A percentile compares a stretch with the other conserved stretches of the same genome.
phyloP scores from a whole-genome alignment of 768 basidiomycete genomes.

The Strobilomyces echinocephalus region DNA sequence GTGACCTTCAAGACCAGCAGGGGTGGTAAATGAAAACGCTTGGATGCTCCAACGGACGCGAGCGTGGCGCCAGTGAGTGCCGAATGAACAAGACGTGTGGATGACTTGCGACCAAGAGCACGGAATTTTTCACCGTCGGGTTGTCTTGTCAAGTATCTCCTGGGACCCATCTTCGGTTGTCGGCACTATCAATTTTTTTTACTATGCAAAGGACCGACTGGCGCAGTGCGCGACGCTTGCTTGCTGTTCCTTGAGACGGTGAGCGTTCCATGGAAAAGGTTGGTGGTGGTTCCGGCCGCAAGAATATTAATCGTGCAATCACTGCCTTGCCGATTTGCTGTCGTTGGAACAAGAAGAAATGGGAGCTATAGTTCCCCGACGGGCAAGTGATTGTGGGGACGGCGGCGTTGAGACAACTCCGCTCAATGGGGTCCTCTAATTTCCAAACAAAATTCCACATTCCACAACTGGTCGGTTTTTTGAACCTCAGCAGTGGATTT shows the following conservation, averaged over 20 bases:
- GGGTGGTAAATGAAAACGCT: slow-evolving; percentile 11
- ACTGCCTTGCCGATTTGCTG: neutral
- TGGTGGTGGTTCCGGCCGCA: neutral
- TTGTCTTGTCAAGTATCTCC: slow-evolving; percentile 9
- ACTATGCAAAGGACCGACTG: too few species aligned
- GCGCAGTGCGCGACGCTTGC: neutral
- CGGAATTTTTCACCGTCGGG: slow-evolving; percentile 27
- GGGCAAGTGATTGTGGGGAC: neutral
- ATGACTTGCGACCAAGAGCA: slow-evolving; percentile 18
- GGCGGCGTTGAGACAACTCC: slow-evolving; percentile 17
- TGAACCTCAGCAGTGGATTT: neutral
- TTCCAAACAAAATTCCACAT: slow-evolving; percentile 10
- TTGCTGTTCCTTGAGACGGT: slow-evolving; percentile 10
- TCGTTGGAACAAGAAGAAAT: neutral
- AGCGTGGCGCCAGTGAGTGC: slow-evolving; percentile 21
- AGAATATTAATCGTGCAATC: slow-evolving; percentile 13
- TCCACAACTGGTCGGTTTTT: slow-evolving; percentile 7
- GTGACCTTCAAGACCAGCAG: neutral
- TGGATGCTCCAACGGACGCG: slow-evolving; percentile 12
- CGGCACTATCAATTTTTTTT: slow-evolving; percentile 5
- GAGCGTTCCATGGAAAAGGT: neutral
- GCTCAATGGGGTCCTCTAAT: slow-evolving; percentile 9
- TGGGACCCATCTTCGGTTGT: slow-evolving; percentile 1
- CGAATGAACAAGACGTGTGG: slow-evolving; percentile 13
- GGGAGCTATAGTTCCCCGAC: neutral